Base-by-base conservation (phyloP, 1,139 yeast species). In the Pneumocystis carinii region DNA sequence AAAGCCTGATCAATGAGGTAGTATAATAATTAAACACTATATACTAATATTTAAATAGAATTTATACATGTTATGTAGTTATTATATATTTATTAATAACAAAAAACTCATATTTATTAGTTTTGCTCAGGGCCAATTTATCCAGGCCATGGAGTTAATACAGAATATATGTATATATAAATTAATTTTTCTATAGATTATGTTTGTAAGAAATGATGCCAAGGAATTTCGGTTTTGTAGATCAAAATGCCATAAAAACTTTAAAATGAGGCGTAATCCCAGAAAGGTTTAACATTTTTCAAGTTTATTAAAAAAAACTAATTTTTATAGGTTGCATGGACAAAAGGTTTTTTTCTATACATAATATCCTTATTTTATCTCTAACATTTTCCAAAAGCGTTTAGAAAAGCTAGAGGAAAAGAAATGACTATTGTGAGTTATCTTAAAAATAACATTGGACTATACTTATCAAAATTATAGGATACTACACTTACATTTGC, bases 361-460 rank as follows among this genome's bases (percentile, higher is more conserved):
- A 12, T 19, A 61, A 12, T 56, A 55, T 19, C n/a, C 7, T 24
- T 59, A 32, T 57, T 55, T 59, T 27, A 10, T 39, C 15, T 32
- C 61, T 61, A 90, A 76, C 86, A 83, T 78, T 92, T 98, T 98
- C 92, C 98, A 66, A 92, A 94, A 77, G 97, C 98, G 0, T 92
- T 94, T 82, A 85, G 99, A 79, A 92, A 92, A 76, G 96, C 97
- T 66, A 97, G 97, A 62, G 99, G 99, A 72, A 92, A 92, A 76
- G 99, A 92, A 75, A 83, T 92, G 80, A 97, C 95, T 61, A 97
- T 59, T 14, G 42, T 37, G 27, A 57, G 59, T 57, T 37, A 7
- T 17, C 36, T 53, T 27, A 24, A 37, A 27, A 29, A 17, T 19
- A 57, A 2, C 15, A 37, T 29, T 29, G 27, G 29, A 6, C 27